Base-by-base conservation (phyloP, 768 basidiomycete species). In the Kwoniella botswanensis region DNA sequence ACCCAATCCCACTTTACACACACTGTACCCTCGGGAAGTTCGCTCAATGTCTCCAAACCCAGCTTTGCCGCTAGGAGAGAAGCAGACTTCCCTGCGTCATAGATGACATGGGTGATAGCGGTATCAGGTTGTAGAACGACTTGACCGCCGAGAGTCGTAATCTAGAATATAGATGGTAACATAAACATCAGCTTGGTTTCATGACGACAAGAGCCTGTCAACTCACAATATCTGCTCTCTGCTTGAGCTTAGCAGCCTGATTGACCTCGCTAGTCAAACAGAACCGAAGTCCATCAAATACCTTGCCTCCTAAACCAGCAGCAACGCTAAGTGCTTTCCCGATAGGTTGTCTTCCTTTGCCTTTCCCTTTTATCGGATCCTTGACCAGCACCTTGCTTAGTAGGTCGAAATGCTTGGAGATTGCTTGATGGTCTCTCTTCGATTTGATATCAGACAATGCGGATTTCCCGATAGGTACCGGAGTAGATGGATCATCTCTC, bases 1-100 rank as follows among this genome's bases (percentile, higher is more conserved):
- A 80, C 70, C 77, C 77, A 80, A 22, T 71, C 72, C 72, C 73
- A 80, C 26, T 73, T 75, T 26, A 80, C 77, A 62, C 79, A 80
- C 3, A 78, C 63, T 2, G 76, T 76, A 1, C 74, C 74, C 11
- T 65, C 61, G 7, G 79, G 77, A 15, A 80, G 61, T 17, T 80
- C 77, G 42, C 65, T 70, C 11, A 80, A 53, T 17, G 68, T 29
- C 15, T 74, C 63, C 12, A 80, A 44, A 0, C 77, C 79, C 18
- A 80, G 64, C 42, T 63, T 52, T n/a, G 60, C 58, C n/a, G 71
- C 67, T 17, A 80, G 53, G 22, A 61, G 43, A 15, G 68, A 64
- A 4, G 68, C 69, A 2, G 79, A 75, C 9, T 55, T 53, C 12
- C 65, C 61, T 4, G 62, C 55, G 44, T 80, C 77, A 43, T 74